These are phyloP conservation scores for Gnomoniopsis sp. DNA, from an alignment of 2,329 filamentous ascomycete species.

Conservation along the genomic window DNA sequence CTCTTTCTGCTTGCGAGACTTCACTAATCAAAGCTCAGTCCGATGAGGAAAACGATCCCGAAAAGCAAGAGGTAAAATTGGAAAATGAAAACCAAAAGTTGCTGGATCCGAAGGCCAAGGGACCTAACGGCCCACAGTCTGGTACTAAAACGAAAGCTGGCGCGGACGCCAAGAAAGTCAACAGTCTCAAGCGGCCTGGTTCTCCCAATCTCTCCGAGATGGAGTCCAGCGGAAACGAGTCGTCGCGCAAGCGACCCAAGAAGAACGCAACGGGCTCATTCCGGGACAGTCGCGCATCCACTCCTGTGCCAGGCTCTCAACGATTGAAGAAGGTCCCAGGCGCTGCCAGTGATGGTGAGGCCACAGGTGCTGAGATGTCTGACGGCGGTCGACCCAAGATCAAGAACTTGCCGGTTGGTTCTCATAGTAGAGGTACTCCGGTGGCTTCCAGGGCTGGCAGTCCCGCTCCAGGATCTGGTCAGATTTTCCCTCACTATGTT, in stretches of 20 bases:
- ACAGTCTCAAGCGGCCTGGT: constrained; percentile 75
- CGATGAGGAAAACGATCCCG: constrained; percentile 48
- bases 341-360: constrained; percentile 70
- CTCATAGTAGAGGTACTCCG: constrained; percentile 47
- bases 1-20: constrained; percentile 1
- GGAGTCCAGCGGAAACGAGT: constrained; percentile 90
- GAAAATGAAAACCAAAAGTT: constrained; percentile 47
- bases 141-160: constrained; percentile 38
- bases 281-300: constrained; percentile 51
- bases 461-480: constrained; percentile 43
- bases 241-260: constrained; percentile 72
- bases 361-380: constrained; percentile 65
- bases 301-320: constrained; percentile 48
- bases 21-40: constrained; percentile 33
- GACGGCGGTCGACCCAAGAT: constrained; percentile 52
- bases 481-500: constrained; percentile 19
- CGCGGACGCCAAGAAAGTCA: constrained; percentile 51
- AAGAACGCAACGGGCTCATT: constrained; percentile 51
- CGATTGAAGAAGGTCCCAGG: constrained; percentile 46
- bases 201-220: constrained; percentile 71
- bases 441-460: constrained; percentile 60
- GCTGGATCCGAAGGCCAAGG: constrained; percentile 50
- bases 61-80: constrained; percentile 54
- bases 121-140: constrained; percentile 54
- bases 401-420: constrained; percentile 40